phyloP scores from a whole-genome alignment of 73 alveolate species.

The Tetrahymena elliotti region DNA sequence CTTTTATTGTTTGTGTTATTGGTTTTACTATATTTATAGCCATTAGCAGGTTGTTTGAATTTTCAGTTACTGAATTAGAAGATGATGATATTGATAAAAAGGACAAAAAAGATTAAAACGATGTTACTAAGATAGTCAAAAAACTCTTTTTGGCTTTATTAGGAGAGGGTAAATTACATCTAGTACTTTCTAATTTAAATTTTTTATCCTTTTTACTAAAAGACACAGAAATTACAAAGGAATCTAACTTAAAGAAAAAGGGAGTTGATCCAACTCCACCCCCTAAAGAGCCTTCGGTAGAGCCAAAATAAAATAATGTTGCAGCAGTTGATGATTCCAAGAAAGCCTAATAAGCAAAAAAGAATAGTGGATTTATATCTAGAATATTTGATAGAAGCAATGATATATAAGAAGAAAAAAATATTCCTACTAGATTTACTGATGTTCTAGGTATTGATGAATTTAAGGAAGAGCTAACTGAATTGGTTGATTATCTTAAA shows the following conservation, averaged over 20 bases:
- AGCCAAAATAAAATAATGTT: background rate
- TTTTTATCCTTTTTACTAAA: too few species aligned
- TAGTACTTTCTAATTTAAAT: background rate
- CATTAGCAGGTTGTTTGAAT: background rate
- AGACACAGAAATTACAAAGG: background rate
- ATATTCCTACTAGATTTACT: background rate
- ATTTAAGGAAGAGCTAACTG: conserved; percentile 67
- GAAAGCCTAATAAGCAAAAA: background rate
- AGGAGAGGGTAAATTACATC: background rate
- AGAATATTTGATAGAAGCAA: background rate
- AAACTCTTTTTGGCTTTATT: background rate
- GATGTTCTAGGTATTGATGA: conserved; percentile 87
- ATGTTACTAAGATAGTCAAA: background rate
- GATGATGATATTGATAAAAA: background rate
- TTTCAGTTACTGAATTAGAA: background rate
- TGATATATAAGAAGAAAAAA: background rate
- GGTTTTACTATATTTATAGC: background rate
- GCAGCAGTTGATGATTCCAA: background rate
- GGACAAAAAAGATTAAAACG: background rate
- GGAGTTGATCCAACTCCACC: background rate
- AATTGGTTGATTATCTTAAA: conserved; percentile 64
- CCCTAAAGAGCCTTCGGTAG: background rate
- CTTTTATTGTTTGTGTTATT: background rate
- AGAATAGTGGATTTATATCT: background rate
- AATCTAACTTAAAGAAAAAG: background rate